A percentile compares a stretch with the other conserved stretches of the same genome.
phyloP scores from a whole-genome alignment of 495 filamentous ascomycete genomes.

The Chaetomium fimeti region DNA sequence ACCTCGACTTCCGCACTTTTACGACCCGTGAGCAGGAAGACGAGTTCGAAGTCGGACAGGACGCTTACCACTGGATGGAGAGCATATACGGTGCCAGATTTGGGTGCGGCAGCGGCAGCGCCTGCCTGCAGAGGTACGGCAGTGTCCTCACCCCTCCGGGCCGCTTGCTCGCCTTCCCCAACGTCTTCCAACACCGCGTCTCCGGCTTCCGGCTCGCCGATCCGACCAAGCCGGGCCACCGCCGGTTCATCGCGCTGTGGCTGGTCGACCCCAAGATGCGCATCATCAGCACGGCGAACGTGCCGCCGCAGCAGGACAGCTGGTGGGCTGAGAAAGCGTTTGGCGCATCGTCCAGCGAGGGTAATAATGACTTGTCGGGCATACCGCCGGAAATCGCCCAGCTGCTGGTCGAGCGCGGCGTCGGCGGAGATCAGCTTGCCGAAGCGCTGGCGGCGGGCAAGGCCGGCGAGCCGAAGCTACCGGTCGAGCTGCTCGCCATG shows the following conservation, averaged over 20 bases:
- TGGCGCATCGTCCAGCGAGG: neutral
- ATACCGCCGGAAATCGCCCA: constrained; percentile 31
- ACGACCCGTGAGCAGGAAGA: constrained; percentile 32
- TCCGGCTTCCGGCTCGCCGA: constrained; percentile 51
- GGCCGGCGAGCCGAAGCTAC: constrained; percentile 27
- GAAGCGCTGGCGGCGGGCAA: constrained; percentile 22
- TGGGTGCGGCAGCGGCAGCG: neutral
- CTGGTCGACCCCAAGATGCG: constrained; percentile 54
- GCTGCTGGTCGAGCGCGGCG: constrained; percentile 41
- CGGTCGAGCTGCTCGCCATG: constrained; percentile 43
- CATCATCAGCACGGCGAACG: constrained; percentile 56
- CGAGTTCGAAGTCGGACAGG: constrained; percentile 13
- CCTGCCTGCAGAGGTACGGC: constrained; percentile 38
- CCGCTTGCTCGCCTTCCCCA: constrained; percentile 44
- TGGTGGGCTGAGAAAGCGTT: constrained; percentile 42
- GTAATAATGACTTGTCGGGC: neutral
- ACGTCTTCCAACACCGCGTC: constrained; percentile 54
- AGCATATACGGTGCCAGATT: constrained; percentile 32
- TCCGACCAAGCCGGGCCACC: constrained; percentile 50
- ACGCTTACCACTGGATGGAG: constrained; percentile 31
- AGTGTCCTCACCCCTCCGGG: constrained; percentile 37
- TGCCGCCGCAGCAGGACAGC: constrained; percentile 51
- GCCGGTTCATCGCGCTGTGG: constrained; percentile 56
- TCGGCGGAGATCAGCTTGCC: constrained; percentile 19
- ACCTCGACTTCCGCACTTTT: constrained; percentile 53